Conservation (phyloP, 495 filamentous ascomycete species). For the Sporormia fimetaria region DNA sequence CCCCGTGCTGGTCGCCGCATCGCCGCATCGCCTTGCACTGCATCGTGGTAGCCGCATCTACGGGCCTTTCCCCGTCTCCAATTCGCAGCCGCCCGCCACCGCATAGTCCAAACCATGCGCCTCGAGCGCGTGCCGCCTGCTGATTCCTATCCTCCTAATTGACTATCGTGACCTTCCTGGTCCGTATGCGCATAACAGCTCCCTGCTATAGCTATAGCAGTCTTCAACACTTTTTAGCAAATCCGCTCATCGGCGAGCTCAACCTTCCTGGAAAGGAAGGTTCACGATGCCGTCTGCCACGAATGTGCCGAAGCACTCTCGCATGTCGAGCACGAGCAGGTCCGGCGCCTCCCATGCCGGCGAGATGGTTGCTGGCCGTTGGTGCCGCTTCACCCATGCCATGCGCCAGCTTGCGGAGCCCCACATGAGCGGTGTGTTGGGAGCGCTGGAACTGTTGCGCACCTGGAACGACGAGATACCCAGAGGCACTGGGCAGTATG, state of each 20-base stretch:
- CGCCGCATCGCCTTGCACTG: too few relatives aligned
- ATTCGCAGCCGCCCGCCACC: neutral
- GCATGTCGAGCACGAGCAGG: constrained; percentile 29
- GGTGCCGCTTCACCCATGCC: constrained; percentile 28
- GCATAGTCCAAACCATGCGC: neutral
- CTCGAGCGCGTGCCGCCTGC: neutral
- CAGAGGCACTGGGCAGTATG: constrained; percentile 26
- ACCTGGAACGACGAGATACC: constrained; percentile 30
- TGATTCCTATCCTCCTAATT: neutral
- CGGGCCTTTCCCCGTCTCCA: neutral
- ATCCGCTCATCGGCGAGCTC: neutral
- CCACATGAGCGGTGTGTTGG: constrained; percentile 26
- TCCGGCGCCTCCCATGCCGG: constrained; percentile 32
- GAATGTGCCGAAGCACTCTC: constrained; percentile 27
- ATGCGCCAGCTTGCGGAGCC: constrained; percentile 25
- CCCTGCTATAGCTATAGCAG: constrained; percentile 20
- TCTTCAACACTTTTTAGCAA: constrained; percentile 12
- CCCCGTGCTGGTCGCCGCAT: constrained; percentile 1
- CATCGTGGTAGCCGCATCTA: constrained; percentile 12
- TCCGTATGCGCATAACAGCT: constrained; percentile 21
- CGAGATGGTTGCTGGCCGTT: constrained; percentile 24
- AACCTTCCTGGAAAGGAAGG: constrained; percentile 14
- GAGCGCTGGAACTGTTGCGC: constrained; percentile 2
- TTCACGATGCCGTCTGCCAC: constrained; percentile 7
- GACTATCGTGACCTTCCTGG: too few relatives aligned